phyloP scores from a whole-genome alignment of 352 stramenopile genomes.

The Phytophthora ramorum region DNA sequence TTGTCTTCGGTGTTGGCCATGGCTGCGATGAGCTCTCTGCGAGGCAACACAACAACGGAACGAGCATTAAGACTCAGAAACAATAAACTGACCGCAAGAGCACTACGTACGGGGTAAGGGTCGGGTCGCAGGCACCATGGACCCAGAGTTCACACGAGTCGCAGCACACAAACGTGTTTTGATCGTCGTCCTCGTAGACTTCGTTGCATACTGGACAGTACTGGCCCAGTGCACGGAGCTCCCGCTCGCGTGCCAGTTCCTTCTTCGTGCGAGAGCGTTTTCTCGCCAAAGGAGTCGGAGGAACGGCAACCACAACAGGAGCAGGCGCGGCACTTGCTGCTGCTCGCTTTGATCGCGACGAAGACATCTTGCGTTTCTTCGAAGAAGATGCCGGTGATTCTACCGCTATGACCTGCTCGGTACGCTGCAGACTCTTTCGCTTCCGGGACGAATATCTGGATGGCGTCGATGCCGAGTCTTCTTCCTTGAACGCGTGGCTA shows the following conservation, averaged over 20 bases:
- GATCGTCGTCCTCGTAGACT: constrained; percentile 88
- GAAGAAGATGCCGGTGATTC: constrained; percentile 31
- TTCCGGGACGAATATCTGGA: constrained; percentile 37
- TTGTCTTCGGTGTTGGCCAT: constrained; percentile 80
- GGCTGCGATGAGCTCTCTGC: constrained; percentile 55
- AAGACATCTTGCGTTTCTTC: constrained; percentile 43
- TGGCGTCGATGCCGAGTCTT: constrained; percentile 13
- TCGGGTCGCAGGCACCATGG: constrained; percentile 74
- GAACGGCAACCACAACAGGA: constrained; percentile 22
- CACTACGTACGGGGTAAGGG: constrained; percentile 65
- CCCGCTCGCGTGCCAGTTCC: constrained; percentile 71
- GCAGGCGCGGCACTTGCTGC: constrained; percentile 17
- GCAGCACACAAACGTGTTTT: constrained; percentile 88
- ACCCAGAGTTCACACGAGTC: constrained; percentile 91
- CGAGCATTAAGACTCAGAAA: constrained; percentile 4
- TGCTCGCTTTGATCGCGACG: constrained; percentile 26
- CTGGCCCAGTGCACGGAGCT: constrained; percentile 79
- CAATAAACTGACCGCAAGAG: background rate
- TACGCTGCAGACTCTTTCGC: constrained; percentile 36
- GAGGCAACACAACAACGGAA: constrained; percentile 15
- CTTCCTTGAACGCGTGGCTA: constrained; percentile 2
- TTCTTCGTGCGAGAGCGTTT: constrained; percentile 74
- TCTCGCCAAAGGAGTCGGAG: constrained; percentile 18
- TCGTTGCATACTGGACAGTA: constrained; percentile 90
- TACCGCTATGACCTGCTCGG: constrained; percentile 19